These are phyloP conservation scores for Lactarius trivialis DNA, from an alignment of 768 basidiomycete genomes.

Conservation along the genomic window DNA sequence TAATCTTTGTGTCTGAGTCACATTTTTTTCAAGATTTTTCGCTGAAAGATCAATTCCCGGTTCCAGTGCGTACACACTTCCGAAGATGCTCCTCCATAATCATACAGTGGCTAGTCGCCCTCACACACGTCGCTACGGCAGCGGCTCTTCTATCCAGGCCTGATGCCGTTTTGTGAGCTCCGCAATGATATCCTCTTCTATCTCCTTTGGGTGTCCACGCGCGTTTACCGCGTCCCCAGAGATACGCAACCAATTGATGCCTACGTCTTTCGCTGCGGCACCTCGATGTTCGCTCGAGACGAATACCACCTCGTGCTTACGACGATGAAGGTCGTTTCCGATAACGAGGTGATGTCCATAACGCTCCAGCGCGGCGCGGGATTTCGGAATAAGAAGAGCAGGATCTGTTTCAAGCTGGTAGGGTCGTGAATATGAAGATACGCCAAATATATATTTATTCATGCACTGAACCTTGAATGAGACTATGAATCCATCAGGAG, in stretches of 20 bases:
- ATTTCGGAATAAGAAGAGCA: conserved; percentile 81
- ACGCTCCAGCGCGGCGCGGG: conserved; percentile 76
- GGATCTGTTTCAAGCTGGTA: conserved; percentile 90
- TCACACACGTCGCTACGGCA: not conserved
- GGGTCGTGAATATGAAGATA: not conserved
- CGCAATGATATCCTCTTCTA: conserved; percentile 84
- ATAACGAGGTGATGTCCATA: conserved; percentile 98
- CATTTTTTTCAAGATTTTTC: too few species aligned
- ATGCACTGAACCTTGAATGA: conserved; percentile 79
- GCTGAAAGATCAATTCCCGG: too few species aligned
- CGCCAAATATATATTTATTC: not conserved
- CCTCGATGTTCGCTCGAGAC: conserved; percentile 48
- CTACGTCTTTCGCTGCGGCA: conserved; percentile 32
- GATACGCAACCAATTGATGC: conserved; percentile 61
- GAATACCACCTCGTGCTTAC: conserved; percentile 91
- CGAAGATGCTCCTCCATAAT: not conserved
- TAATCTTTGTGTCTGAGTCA: too few species aligned
- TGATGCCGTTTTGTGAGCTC: conserved; percentile 72
- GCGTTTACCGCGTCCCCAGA: conserved; percentile 33
- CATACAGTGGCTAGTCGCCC: not conserved
- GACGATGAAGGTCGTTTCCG: conserved; percentile 87
- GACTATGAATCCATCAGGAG: conserved; percentile 81
- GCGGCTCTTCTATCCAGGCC: conserved; percentile 48
- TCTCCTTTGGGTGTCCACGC: conserved; percentile 51
- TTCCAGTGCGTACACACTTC: not conserved